Base-by-base conservation (phyloP, 176 grass and related monocot species). In the Triticum urartu region DNA sequence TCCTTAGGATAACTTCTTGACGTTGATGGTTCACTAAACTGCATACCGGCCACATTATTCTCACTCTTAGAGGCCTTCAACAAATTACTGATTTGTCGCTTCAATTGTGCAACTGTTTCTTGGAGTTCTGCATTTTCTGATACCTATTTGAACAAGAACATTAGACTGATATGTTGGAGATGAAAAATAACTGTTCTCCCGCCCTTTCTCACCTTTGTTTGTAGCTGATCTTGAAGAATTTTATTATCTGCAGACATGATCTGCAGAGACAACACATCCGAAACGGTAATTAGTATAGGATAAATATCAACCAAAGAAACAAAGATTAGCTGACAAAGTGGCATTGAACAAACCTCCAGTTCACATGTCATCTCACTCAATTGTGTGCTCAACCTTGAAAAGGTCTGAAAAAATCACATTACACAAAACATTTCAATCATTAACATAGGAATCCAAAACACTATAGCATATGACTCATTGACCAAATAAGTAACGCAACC, bases 191-290 rank as follows among this genome's bases (percentile, higher is more conserved):
- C 50, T 76, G 43, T 64, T 52, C 64, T 45, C 73, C 40, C 32
- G 56, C 40, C 38, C 2, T 73, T 62, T 77, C 87, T 83, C 71
- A 95, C 96, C 96, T 98, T 98, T 78, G 85, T 75, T 86, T 95
- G 93, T 35, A 98, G 84, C 75, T 98, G 96, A 61, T 98, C 93
- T 91, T 98, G 96, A 85, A 98, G 96, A 88, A 98, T 89, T 85
- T 94, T 95, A 89, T 98, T 98, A 87, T 98, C 96, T 35, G 96
- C 96, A 84, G 96, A 95, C 91, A 95, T 98, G 71, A 98, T 98
- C 96, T 98, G 74, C 21, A 86, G 6, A 95, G 88, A 74, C 9
- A 64, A 89, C 40, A 8, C 20, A 64, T 40, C 4, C 24, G 56
- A 63, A 84, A 87, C 18, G 75, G 68, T 52, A 80, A 86, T 78